A percentile compares a stretch with the other conserved stretches of the same genome.
Conservation (phyloP, 345 rosid genomes). For the Ailanthus altissimus region DNA sequence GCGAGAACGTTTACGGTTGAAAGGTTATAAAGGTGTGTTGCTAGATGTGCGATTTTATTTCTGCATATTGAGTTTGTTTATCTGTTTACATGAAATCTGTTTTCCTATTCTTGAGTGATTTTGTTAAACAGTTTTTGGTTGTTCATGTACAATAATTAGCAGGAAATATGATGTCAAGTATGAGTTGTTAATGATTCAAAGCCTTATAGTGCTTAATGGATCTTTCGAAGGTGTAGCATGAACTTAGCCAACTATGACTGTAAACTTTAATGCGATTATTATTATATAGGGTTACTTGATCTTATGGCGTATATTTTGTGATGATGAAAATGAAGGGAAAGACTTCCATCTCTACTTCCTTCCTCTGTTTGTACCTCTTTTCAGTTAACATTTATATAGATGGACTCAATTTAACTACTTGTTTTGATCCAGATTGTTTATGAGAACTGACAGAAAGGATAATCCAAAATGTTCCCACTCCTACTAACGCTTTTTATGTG, state of each 20-base stretch:
- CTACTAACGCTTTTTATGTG: too few species aligned
- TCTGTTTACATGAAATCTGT: too few species aligned
- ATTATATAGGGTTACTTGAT: not conserved
- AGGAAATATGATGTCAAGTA: too few species aligned
- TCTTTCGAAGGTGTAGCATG: not conserved
- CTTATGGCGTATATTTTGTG: not conserved
- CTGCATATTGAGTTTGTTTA: too few species aligned
- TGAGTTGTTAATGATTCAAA: too few species aligned
- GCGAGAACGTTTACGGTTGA: slow-evolving; percentile 58
- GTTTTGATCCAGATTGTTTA: not conserved
- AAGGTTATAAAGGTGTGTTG: slow-evolving; percentile 71
- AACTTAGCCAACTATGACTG: not conserved
- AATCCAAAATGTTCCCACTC: not conserved
- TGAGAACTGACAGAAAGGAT: not conserved
- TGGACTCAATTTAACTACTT: not conserved
- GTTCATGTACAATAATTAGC: too few species aligned
- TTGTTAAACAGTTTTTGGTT: too few species aligned
- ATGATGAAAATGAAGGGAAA: not conserved
- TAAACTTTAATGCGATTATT: not conserved
- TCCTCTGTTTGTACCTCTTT: not conserved
- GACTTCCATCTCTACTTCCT: not conserved
- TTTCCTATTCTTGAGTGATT: too few species aligned
- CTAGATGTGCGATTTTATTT: not conserved
- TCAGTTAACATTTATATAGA: too few species aligned
- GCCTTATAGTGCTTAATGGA: not conserved